Conservation (phyloP, 75 land plant species). For the Picea sitchensis region DNA sequence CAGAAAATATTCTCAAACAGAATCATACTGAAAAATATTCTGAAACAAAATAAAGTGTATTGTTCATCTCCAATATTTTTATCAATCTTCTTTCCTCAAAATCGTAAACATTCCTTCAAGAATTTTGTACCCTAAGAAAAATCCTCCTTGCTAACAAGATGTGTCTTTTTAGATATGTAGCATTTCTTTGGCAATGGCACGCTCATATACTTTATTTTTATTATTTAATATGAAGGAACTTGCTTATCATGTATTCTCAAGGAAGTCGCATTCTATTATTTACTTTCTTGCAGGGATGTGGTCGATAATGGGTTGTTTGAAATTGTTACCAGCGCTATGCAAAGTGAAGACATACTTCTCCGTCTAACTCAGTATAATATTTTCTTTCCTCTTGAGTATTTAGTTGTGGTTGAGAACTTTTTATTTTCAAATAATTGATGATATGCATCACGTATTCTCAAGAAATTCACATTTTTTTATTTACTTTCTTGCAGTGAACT, state of each 20-base stretch:
- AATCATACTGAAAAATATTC: no score
- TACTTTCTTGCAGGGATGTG: slow-evolving; percentile 51
- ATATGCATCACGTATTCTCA: neutral
- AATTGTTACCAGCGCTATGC: slow-evolving; percentile 53
- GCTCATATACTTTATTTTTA: neutral
- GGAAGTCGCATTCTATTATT: neutral
- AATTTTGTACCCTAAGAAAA: slow-evolving; percentile 83
- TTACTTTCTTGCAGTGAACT: slow-evolving; percentile 55
- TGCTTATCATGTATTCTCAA: neutral
- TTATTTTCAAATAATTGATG: neutral
- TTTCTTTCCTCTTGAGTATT: neutral
- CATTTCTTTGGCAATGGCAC: slow-evolving; percentile 2
- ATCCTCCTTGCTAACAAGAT: slow-evolving; percentile 65
- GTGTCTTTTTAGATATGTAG: slow-evolving; percentile 53
- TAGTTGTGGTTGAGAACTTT: slow-evolving; percentile 2
- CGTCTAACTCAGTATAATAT: slow-evolving; percentile 64
- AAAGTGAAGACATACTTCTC: slow-evolving; percentile 64
- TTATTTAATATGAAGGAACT: neutral
- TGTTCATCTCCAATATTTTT: no score
- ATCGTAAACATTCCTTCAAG: slow-evolving; percentile 57
- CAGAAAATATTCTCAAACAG: no score
- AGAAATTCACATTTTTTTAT: neutral
- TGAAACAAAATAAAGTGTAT: no score
- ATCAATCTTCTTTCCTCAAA: no score
- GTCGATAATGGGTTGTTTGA: slow-evolving; percentile 81